Evolutionary conservation across 106 monocot genomes (phyloP).

Genomic region (Vanilla planifolia): DNA sequence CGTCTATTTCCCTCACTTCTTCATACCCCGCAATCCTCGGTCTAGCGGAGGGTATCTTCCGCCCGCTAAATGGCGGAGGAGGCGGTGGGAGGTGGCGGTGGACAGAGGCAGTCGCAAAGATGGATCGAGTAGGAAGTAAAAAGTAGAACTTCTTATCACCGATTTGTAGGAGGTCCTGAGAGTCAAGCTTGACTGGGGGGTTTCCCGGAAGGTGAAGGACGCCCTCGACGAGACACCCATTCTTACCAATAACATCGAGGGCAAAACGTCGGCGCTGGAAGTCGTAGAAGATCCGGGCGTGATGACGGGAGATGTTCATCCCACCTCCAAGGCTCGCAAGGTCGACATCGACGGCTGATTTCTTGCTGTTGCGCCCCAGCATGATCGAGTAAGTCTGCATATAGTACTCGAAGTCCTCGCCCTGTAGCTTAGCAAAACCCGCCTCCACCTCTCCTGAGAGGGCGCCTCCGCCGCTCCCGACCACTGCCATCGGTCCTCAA

Average conservation of each 20-base stretch:
- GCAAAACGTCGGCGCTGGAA: conserved; percentile 77
- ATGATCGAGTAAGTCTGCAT: conserved; percentile 90
- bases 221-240: conserved; percentile 80
- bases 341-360: conserved; percentile 67
- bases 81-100: conserved; percentile 10
- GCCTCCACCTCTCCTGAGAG: conserved; percentile 43
- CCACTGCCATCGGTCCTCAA: background rate
- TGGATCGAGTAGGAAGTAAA: conserved; percentile 57
- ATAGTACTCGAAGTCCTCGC: conserved; percentile 88
- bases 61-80: background rate
- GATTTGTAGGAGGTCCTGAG: conserved; percentile 72
- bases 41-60: conserved; percentile 2
- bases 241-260: conserved; percentile 71
- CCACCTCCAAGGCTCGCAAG: conserved; percentile 73
- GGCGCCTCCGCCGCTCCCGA: background rate
- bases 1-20: conserved; percentile 18
- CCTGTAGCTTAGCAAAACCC: conserved; percentile 80
- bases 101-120: conserved; percentile 24
- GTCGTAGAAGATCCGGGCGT: conserved; percentile 87
- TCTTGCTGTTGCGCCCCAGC: conserved; percentile 72
- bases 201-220: conserved; percentile 69
- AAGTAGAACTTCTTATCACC: conserved; percentile 84
- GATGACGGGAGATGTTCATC: conserved; percentile 75
- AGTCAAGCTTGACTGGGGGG: conserved; percentile 68
- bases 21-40: conserved; percentile 15